A percentile compares a stretch with the other conserved stretches of the same genome.
phyloP scores from a whole-genome alignment of 2,329 filamentous ascomycete species.

The Pezicula rhizophila region DNA sequence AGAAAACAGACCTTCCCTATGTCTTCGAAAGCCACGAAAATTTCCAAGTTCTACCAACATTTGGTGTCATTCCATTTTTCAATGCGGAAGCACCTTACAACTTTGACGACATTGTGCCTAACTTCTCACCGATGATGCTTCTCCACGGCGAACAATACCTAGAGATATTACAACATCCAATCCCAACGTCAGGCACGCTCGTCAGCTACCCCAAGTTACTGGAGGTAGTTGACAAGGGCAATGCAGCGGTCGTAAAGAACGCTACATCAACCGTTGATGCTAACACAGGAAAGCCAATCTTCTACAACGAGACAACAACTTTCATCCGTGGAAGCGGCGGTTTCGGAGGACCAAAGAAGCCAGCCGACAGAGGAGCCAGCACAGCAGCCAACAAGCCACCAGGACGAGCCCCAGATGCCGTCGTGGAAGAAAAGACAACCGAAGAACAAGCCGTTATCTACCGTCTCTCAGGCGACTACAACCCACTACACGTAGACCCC shows the following conservation, averaged over 20 bases:
- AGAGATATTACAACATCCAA: constrained; percentile 85
- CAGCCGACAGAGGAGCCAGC: constrained; percentile 68
- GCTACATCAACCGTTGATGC: constrained; percentile 80
- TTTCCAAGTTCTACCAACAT: constrained; percentile 94
- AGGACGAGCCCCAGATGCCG: constrained; percentile 67
- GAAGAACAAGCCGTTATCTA: constrained; percentile 93
- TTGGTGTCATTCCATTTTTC: constrained; percentile 92
- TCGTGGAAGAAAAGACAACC: constrained; percentile 79
- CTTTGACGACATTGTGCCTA: constrained; percentile 78
- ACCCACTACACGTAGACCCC: constrained; percentile 94
- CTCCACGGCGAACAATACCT: constrained; percentile 98
- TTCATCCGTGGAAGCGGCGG: constrained; percentile 89
- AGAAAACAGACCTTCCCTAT: constrained; percentile 78
- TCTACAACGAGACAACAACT: constrained; percentile 94
- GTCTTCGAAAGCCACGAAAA: constrained; percentile 87
- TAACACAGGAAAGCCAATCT: constrained; percentile 79
- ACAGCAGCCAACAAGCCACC: constrained; percentile 77
- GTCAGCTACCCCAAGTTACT: constrained; percentile 74
- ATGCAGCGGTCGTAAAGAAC: constrained; percentile 74
- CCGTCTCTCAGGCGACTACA: constrained; percentile 88
- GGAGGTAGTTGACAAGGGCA: constrained; percentile 94
- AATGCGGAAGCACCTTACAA: constrained; percentile 74
- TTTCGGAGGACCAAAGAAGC: constrained; percentile 79
- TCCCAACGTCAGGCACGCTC: constrained; percentile 77
- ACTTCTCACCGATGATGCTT: constrained; percentile 98